Evolutionary conservation across 176 grass and related monocot genomes (phyloP).

Genomic region (Musa schizocarpa): DNA sequence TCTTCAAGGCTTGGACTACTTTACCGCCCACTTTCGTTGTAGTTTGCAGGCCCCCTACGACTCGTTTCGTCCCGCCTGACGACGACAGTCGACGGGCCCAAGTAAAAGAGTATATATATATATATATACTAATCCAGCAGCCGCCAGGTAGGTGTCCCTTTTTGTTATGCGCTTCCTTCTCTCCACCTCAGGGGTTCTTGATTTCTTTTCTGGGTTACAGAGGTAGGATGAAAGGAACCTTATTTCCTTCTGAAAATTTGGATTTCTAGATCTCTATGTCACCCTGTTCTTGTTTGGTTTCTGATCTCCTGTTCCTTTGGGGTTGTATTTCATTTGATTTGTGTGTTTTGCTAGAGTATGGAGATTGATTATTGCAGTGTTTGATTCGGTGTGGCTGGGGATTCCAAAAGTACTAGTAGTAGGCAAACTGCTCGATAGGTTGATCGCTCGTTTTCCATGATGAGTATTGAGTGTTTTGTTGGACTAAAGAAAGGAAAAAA

Average conservation of each 20-base stretch:
- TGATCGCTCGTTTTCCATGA: too few relatives aligned
- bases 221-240: background rate
- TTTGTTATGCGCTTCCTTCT: background rate
- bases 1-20: background rate
- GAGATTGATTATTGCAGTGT: too few relatives aligned
- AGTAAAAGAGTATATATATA: background rate
- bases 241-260: background rate
- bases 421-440: too few relatives aligned
- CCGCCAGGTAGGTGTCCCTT: constrained; percentile 2
- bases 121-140: background rate
- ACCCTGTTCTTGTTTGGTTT: background rate
- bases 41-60: background rate
- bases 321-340: background rate
- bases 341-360: too few relatives aligned
- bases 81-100: background rate
- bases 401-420: background rate
- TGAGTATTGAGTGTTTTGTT: too few relatives aligned
- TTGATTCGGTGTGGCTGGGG: background rate
- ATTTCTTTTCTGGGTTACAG: background rate
- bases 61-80: background rate
- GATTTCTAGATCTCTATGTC: background rate
- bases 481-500: too few relatives aligned
- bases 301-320: background rate
- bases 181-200: background rate
- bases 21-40: background rate